A percentile compares a stretch with the other conserved stretches of the same genome.
These are phyloP conservation scores for Plectranthus barbatus DNA, from an alignment of 257 asterid genomes.

Conservation along the genomic window DNA sequence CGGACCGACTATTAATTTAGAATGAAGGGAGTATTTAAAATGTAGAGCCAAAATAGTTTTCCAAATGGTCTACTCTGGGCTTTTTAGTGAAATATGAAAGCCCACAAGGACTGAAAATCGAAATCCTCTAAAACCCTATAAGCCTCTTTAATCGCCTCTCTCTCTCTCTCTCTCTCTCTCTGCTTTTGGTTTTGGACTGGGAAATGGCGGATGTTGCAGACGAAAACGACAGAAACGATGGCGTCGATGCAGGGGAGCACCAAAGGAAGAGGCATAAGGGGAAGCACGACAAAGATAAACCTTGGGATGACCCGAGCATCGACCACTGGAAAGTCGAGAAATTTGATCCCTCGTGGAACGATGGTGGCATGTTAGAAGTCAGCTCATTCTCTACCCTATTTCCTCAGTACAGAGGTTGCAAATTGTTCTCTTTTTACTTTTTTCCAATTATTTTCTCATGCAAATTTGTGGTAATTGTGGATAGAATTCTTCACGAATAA, in stretches of 20 bases:
- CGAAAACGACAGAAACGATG: conserved; percentile 9
- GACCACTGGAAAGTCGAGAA: conserved; percentile 58
- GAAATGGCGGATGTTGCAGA: conserved; percentile 13
- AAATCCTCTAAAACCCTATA: too few relatives aligned
- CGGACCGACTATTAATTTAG: too few relatives aligned
- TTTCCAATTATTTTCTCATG: background rate
- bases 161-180: too few relatives aligned
- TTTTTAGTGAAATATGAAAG: too few relatives aligned
- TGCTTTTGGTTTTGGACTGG: too few relatives aligned
- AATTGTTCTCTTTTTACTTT: background rate
- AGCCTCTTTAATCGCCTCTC: too few relatives aligned
- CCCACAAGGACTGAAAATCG: too few relatives aligned
- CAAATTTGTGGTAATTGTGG: background rate
- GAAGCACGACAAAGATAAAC: conserved; percentile 29
- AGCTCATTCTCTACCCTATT: conserved; percentile 72
- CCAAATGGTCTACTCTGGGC: too few relatives aligned
- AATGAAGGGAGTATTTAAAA: too few relatives aligned
- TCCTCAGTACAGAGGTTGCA: conserved; percentile 46
- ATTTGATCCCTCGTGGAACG: conserved; percentile 71
- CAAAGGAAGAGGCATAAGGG: conserved; percentile 22
- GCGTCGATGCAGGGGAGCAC: conserved; percentile 13
- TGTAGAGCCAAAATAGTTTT: too few relatives aligned
- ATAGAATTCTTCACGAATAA: background rate
- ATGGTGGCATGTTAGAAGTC: conserved; percentile 54
- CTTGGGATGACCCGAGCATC: conserved; percentile 33